Percentiles rank a stretch among this genome's conserved stretches.
These are phyloP conservation scores for Rhizoclosmatium sp. DNA, from an alignment of 192 early-diverging fungal genomes.

Conservation along the genomic window DNA sequence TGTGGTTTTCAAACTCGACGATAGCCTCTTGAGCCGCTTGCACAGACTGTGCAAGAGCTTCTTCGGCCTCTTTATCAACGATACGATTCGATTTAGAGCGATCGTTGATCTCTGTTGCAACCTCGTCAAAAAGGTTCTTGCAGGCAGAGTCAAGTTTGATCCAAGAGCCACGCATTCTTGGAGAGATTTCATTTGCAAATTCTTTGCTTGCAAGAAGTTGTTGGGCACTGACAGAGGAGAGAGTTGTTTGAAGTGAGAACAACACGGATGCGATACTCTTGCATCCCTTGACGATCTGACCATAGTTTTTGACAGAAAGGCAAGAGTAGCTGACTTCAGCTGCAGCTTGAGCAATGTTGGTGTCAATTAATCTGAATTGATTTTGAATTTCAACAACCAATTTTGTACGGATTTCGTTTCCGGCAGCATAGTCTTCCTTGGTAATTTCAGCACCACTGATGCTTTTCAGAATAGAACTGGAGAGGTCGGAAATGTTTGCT, in stretches of 20 bases:
- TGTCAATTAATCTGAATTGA: constrained; percentile 5
- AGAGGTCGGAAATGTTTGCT: constrained; percentile 3
- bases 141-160: neutral
- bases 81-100: too few species aligned
- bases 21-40: constrained; percentile 10
- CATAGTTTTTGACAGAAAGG: constrained; percentile 27
- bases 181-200: constrained; percentile 18
- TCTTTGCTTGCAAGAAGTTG: constrained; percentile 14
- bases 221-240: neutral
- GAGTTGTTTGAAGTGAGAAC: constrained; percentile 20
- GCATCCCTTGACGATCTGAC: neutral
- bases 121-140: constrained; percentile 9
- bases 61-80: neutral
- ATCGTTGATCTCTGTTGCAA: neutral
- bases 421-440: constrained; percentile 8
- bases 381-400: constrained; percentile 11
- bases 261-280: constrained; percentile 17
- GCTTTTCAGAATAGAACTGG: neutral
- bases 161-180: neutral
- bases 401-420: neutral
- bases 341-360: constrained; percentile 23
- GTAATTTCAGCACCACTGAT: constrained; percentile 17
- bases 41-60: neutral
- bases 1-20: constrained; percentile 2
- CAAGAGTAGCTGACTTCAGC: constrained; percentile 34